These are phyloP conservation scores for Solanum virginianum DNA, from an alignment of 257 asterid species.

Conservation along the genomic window DNA sequence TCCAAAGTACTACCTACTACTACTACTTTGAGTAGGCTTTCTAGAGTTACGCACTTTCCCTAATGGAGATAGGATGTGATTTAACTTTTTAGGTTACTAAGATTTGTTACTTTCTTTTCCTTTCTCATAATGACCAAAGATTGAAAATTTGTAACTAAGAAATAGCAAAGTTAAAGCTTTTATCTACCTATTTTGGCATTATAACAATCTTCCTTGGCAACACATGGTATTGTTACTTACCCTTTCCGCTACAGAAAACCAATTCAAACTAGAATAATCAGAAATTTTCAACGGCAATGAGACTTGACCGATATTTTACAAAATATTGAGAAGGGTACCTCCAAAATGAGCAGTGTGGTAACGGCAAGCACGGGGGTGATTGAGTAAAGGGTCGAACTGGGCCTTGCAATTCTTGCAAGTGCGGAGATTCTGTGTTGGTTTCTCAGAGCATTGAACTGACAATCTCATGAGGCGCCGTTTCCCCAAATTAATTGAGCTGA, in stretches of 20 bases:
- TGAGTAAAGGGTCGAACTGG: slow-evolving; percentile 76
- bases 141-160: neutral
- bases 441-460: slow-evolving; percentile 36
- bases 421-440: slow-evolving; percentile 26
- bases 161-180: neutral
- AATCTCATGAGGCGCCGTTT: slow-evolving; percentile 14
- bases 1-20: neutral
- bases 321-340: slow-evolving; percentile 26
- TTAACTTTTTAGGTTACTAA: neutral
- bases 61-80: neutral
- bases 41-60: neutral
- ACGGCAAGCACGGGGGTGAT: slow-evolving; percentile 79
- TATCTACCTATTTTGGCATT: neutral
- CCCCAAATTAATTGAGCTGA: slow-evolving; percentile 1
- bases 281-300: neutral
- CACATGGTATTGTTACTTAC: neutral
- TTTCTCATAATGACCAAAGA: neutral
- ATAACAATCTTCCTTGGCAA: neutral
- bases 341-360: slow-evolving; percentile 90
- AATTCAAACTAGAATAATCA: neutral
- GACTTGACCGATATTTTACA: neutral
- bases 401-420: slow-evolving; percentile 84
- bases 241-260: neutral
- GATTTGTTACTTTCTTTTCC: neutral
- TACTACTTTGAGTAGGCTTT: neutral